Evolutionary conservation across 768 basidiomycete species (phyloP), one percentile per base, ranked within the genome.

Genomic region (Psilocybe cyanescens): DNA sequence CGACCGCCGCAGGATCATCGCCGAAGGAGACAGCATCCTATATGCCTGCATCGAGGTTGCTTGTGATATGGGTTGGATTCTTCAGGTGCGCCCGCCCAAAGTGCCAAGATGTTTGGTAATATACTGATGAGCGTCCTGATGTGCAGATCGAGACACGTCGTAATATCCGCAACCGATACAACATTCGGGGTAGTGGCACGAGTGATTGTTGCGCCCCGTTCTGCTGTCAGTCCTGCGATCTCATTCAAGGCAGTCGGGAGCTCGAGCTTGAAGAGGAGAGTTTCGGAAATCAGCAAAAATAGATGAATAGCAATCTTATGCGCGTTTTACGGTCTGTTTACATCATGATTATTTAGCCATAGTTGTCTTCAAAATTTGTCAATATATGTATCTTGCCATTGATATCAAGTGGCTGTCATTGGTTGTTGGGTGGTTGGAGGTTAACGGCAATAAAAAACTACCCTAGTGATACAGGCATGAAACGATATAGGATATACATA

Each of bases 21-120:
- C 41, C 12, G 57, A 44, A 5, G 58, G 55, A 39, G 65, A 66
- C 14, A 58, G 65, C 30, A 39, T 66, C 8, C 24, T 63, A 4
- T 65, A 66, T 29, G 61, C 59, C 5, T 19, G 53, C 52, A 28
- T 66, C 14, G 60, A 66, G 24, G 58, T 64, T 5, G 61, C 63
- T n/a, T 68, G 67, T 31, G 65, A 64, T 47, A 60, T 68, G 51
- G 67, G 67, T 30, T 68, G 65, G 65, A 62, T 66, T 17, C 47
- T 68, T 24, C 67, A 68, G 65, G 65, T 68, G 24, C 12, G 63
- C 30, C 8, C 33, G 9, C 12, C 2, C 14, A 8, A 4, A 28
- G 29, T 57, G 19, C 44, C 28, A 57, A 29, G 44, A 28, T 35
- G 16, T 31, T 19, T 29, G 2, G 1, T 24, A 16, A 28, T 19